phyloP scores from a whole-genome alignment of 257 asterid species.

The Solanum paucissectum region DNA sequence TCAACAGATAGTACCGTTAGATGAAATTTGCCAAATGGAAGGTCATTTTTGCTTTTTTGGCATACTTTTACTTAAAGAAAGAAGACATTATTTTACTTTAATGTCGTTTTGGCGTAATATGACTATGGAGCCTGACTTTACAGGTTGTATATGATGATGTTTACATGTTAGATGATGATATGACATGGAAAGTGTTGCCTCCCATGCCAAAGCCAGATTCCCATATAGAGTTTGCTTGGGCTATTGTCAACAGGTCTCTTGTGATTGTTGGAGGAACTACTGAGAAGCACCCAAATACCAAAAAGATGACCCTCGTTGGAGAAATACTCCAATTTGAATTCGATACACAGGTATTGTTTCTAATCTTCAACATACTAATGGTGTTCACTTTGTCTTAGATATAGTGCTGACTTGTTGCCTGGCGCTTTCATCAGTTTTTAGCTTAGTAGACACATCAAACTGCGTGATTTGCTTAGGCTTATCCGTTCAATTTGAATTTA shows the following conservation, averaged over 20 bases:
- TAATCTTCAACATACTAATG: background rate
- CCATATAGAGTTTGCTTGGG: slow-evolving; percentile 95
- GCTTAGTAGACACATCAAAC: background rate
- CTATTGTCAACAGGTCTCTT: slow-evolving; percentile 54
- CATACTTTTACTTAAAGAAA: background rate
- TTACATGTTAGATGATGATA: slow-evolving; percentile 77
- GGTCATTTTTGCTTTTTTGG: background rate
- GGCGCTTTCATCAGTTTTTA: background rate
- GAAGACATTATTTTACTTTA: background rate
- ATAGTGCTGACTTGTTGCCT: background rate
- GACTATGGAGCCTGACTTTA: slow-evolving; percentile 6
- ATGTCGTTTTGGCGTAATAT: slow-evolving; percentile 2
- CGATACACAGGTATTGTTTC: slow-evolving; percentile 44
- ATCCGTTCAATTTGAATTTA: background rate
- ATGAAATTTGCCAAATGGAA: background rate
- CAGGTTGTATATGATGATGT: slow-evolving; percentile 85
- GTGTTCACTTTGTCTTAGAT: background rate
- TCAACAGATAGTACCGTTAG: background rate
- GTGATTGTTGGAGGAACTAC: slow-evolving; percentile 90
- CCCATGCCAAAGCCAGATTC: slow-evolving; percentile 95
- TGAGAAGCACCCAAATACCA: slow-evolving; percentile 82
- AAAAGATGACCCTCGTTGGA: slow-evolving; percentile 80
- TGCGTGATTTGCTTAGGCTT: background rate
- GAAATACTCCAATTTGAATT: slow-evolving; percentile 66
- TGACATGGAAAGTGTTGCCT: slow-evolving; percentile 81